phyloP scores from a whole-genome alignment of 2,329 filamentous ascomycete species.

The Fusarium irregulare region DNA sequence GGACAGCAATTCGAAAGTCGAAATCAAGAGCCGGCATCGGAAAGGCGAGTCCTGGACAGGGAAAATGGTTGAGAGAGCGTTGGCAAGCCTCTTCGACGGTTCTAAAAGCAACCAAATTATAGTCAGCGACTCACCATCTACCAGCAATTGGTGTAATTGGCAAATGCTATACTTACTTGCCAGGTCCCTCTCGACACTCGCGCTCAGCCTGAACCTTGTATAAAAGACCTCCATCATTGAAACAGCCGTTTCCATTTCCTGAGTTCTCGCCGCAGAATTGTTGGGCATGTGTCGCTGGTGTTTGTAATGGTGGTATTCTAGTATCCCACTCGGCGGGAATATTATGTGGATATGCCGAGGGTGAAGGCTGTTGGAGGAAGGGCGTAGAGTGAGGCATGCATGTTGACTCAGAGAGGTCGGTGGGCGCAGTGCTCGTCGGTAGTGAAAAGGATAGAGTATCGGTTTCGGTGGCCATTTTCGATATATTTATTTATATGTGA shows the following conservation, averaged over 20 bases:
- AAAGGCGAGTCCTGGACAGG: constrained; percentile 57
- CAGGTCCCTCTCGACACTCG: constrained; percentile 44
- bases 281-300: constrained; percentile 20
- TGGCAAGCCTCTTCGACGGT: constrained; percentile 55
- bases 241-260: constrained; percentile 35
- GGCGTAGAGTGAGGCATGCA: constrained; percentile 40
- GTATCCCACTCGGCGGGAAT: constrained; percentile 49
- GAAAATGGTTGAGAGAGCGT: constrained; percentile 54
- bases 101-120: constrained; percentile 30
- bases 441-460: constrained; percentile 49
- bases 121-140: constrained; percentile 35
- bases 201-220: constrained; percentile 45
- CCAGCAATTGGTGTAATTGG: neutral
- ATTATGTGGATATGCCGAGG: constrained; percentile 28
- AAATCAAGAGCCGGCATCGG: constrained; percentile 60
- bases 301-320: constrained; percentile 35
- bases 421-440: constrained; percentile 49
- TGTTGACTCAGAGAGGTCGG: constrained; percentile 47
- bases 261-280: constrained; percentile 18
- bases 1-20: constrained; percentile 63
- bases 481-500: neutral
- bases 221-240: constrained; percentile 44
- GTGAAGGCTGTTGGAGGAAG: constrained; percentile 24
- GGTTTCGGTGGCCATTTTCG: constrained; percentile 49
- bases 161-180: constrained; percentile 39